Evolutionary conservation across 2,329 filamentous ascomycete genomes (phyloP).

Genomic region (Cladophialophora yegresii): DNA sequence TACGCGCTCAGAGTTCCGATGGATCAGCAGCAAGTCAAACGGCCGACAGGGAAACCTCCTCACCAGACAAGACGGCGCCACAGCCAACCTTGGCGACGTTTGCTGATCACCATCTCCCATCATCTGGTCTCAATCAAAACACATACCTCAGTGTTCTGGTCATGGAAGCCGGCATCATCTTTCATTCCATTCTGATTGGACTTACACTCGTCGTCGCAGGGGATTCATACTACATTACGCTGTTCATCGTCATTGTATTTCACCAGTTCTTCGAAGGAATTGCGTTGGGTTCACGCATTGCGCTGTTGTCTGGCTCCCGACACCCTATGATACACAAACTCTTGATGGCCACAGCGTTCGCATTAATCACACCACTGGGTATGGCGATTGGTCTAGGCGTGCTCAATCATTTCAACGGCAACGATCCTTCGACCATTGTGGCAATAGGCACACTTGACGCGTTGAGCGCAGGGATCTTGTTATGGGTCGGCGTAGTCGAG

Average conservation of each 20-base stretch:
- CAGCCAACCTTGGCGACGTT: conserved; percentile 21
- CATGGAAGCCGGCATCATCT: conserved; percentile 72
- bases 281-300: conserved; percentile 71
- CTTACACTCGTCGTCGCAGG: conserved; percentile 50
- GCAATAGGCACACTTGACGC: conserved; percentile 74
- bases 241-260: conserved; percentile 68
- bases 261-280: conserved; percentile 79
- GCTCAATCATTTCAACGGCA: conserved; percentile 70
- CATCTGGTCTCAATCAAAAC: neutral
- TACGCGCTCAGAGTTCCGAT: conserved; percentile 21
- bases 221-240: conserved; percentile 55
- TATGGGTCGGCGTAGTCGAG: conserved; percentile 79
- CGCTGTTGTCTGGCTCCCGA: conserved; percentile 50
- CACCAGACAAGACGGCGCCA: conserved; percentile 24
- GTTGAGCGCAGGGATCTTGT: conserved; percentile 70
- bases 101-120: conserved; percentile 15
- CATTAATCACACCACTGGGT: conserved; percentile 72
- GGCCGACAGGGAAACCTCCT: neutral
- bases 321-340: conserved; percentile 64
- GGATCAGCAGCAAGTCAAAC: neutral
- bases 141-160: conserved; percentile 62
- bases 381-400: conserved; percentile 80
- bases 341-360: conserved; percentile 65
- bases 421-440: conserved; percentile 66
- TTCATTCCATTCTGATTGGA: conserved; percentile 69